Base-by-base conservation (phyloP, 306 rosid genomes). In the Cucumis cinereus region DNA sequence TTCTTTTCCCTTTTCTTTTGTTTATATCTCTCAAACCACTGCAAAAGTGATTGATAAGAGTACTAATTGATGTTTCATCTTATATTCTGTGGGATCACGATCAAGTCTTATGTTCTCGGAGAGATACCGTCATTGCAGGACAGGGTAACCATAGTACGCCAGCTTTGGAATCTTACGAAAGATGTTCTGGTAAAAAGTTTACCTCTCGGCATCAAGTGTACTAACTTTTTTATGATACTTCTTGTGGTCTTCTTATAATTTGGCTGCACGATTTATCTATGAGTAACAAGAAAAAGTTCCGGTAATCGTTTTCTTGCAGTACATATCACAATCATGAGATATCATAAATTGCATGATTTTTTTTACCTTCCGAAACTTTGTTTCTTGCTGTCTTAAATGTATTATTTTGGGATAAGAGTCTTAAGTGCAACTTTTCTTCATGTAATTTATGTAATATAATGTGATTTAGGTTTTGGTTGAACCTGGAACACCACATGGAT, bases 401-500 rank as follows among this genome's bases (percentile, higher is more conserved):
- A n/a, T n/a, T n/a, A n/a, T n/a, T n/a, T n/a, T n/a, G n/a, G n/a
- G n/a, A n/a, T n/a, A n/a, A n/a, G n/a, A n/a, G n/a, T n/a, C n/a
- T n/a, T n/a, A n/a, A n/a, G n/a, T n/a, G n/a, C n/a, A n/a, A n/a
- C 7, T 43, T 43, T 23, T 23, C 13, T 68, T 45, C 20, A 43
- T 26, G 58, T 49, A 71, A 26, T 45, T 73, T 67, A 77, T 23
- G 54, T 63, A 60, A 77, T 88, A 47, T 36, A 66, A 74, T 12
- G 24, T 80, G 79, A 74, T 66, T 68, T 79, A 91, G 99, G 91
- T 94, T 80, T 85, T 90, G 87, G 80, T 94, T 81, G 99, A 94
- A 84, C 97, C 97, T 17, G 96, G 99, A 77, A 90, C 96, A 5
- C 97, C 96, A 69, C 96, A 91, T 80, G 95, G 97, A 76, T 94